Evolutionary conservation across 768 basidiomycete genomes (phyloP), one percentile per base, ranked within the genome.

Genomic region (Amanita molliuscula): DNA sequence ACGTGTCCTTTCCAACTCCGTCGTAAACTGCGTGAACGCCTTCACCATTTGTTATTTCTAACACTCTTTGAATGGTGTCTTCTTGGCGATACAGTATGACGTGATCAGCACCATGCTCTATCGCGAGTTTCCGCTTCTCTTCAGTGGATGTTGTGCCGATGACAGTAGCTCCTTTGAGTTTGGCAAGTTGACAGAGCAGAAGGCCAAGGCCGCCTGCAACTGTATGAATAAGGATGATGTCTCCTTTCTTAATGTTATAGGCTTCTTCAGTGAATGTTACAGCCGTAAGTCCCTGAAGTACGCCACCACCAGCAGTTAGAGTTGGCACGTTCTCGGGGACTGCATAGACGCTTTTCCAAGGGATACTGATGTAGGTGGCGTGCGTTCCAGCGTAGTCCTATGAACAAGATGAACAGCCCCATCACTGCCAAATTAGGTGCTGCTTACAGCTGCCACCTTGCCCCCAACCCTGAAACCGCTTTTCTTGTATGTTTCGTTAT

Each of bases 1-100:
- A 94, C 78, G 93, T 97, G 62, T 91, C 88, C 70, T 88, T 94
- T 1, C 95, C 95, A n/a, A 99, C 91, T 25, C 95, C 95, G 59
- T 99, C 95, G 59, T 85, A 95, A 20, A 91, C 77, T 13, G 80
- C 94, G 54, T 95, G 78, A 4, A 92, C 88, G 13, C 90, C 88
- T 56, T 81, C 73, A 6, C 87, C 88, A 36, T 79, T 78, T 0
- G 90, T 91, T 48, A 91, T 65, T 57, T 86, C 81, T 48, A 83
- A 62, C 13, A 88, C 87, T 40, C 81, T 75, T 55, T 83, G 61
- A 9, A 88, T 83, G 0, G 84, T 84, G 53, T 89, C 76, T 59
- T 89, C 87, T 41, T 75, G 69, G 9, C 76, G 77, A 65, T 91
- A 92, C 35, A 93, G 62, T 53, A 97, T 82, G 44, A 96, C 90